Evolutionary conservation across 352 stramenopile species (phyloP), one percentile per base, ranked within the genome.

Genomic region (Phytophthora pistaciae): DNA sequence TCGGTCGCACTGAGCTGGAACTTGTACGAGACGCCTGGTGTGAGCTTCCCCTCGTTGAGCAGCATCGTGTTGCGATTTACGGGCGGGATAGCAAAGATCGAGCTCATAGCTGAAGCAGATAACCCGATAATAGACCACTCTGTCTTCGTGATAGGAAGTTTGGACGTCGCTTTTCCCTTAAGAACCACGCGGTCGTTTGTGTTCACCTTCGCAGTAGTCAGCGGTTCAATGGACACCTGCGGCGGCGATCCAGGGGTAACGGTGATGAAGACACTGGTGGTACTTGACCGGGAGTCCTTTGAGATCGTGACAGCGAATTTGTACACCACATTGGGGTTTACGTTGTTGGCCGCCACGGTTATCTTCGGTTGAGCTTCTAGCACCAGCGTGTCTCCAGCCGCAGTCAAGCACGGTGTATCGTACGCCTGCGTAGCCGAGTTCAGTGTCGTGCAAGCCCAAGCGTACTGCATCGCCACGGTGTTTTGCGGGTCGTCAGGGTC

Each of bases 1-100:
- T 93, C 85, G 3, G 81, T 75, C 1, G 67, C 84, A 5, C 77
- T 77, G 0, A 93, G 44, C 25, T 91, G 77, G 36, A 93, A 80
- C 42, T 79, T 66, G 29, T 93, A 93, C 0, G 77, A 73, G 1
- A 76, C 59, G 0, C 82, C 83, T 9, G 82, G 64, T 0, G 71
- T 82, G 0, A 93, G 64, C 3, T 69, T 79, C 16, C 82, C 80
- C 16, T 88, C 78, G 20, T 66, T 72, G 18, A 93, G 50, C 7
- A 89, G 54, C 82, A 93, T 91, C 4, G 77, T 84, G 3, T 73
- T 70, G 16, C 80, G 83, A 7, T 56, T 60, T n/a, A 64, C 49
- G 8, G 59, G 64, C 11, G 77, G 31, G 9, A 91, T 62, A 2
- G 78, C 80, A 56, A 93, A 93, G 13, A 90, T 79, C 5, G 64